These are phyloP conservation scores for Mariannaea elegans DNA, from an alignment of 2,329 filamentous ascomycete species.

Conservation along the genomic window DNA sequence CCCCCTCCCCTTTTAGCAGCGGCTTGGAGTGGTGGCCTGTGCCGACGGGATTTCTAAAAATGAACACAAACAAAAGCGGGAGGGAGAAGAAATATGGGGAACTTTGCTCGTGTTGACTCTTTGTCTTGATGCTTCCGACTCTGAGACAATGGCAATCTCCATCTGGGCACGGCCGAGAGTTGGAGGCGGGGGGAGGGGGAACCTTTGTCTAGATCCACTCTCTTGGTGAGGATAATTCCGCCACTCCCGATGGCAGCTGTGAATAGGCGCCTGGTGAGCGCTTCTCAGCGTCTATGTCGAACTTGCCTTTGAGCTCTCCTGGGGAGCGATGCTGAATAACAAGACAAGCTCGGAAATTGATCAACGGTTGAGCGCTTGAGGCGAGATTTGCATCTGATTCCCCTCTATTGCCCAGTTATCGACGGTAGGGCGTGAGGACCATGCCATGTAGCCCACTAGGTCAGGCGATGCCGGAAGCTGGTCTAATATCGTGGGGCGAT, in stretches of 20 bases:
- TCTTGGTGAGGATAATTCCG: neutral
- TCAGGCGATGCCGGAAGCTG: constrained; percentile 24
- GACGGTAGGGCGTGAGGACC: constrained; percentile 15
- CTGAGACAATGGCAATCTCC: neutral
- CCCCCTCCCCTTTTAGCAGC: neutral
- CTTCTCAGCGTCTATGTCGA: neutral
- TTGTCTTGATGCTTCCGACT: constrained; percentile 1
- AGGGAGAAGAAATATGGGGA: constrained; percentile 7
- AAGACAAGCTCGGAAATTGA: constrained; percentile 11
- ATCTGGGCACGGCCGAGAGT: neutral
- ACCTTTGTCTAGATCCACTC: neutral
- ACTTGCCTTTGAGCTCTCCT: neutral
- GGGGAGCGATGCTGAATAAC: neutral
- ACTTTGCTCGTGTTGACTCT: neutral
- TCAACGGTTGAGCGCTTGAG: constrained; percentile 9
- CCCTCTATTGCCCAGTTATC: constrained; percentile 12
- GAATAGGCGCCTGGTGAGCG: neutral
- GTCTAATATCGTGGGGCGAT: constrained; percentile 19
- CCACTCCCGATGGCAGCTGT: neutral
- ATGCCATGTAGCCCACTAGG: constrained; percentile 22
- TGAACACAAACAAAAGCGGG: constrained; percentile 6
- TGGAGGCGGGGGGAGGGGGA: neutral
- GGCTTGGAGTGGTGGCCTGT: constrained; percentile 10
- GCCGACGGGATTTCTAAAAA: constrained; percentile 35
- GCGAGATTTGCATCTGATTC: constrained; percentile 23